Conservation (phyloP, 768 basidiomycete species). For the Lentinula boryana region DNA sequence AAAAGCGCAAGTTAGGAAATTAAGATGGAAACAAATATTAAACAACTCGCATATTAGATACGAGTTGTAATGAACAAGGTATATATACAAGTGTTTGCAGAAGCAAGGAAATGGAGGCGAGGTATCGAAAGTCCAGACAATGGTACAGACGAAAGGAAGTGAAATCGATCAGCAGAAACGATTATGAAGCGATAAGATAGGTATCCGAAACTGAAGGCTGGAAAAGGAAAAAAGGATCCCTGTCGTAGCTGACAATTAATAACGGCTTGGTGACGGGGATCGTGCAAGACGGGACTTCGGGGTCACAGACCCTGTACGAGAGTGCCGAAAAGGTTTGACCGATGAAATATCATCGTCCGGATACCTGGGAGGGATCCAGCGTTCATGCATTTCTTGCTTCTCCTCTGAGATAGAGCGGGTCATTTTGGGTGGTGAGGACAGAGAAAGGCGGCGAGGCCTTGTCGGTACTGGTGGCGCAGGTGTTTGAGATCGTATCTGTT, state of each 20-base stretch:
- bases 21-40: slow-evolving; percentile 10
- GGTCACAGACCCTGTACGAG: slow-evolving; percentile 5
- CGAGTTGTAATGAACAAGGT: not conserved
- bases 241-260: not conserved
- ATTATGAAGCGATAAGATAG: not conserved
- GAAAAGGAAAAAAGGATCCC: slow-evolving; percentile 10
- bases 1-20: slow-evolving; percentile 10
- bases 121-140: slow-evolving; percentile 2
- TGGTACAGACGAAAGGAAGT: not conserved
- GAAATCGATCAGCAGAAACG: not conserved
- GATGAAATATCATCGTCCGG: slow-evolving; percentile 13
- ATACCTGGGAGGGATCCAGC: slow-evolving; percentile 50
- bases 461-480: slow-evolving; percentile 23
- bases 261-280: slow-evolving; percentile 5
- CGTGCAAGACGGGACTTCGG: slow-evolving; percentile 1
- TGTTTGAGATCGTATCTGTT: slow-evolving; percentile 17
- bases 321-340: not conserved
- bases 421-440: slow-evolving; percentile 50
- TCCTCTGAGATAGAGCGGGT: slow-evolving; percentile 60
- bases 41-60: not conserved
- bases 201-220: slow-evolving; percentile 12
- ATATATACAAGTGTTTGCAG: slow-evolving; percentile 3
- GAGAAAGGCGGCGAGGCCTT: slow-evolving; percentile 45
- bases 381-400: slow-evolving; percentile 56
- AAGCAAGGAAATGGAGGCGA: not conserved